Base-by-base conservation (phyloP, 192 early-diverging fungal genomes). In the Coemansia sp. region DNA sequence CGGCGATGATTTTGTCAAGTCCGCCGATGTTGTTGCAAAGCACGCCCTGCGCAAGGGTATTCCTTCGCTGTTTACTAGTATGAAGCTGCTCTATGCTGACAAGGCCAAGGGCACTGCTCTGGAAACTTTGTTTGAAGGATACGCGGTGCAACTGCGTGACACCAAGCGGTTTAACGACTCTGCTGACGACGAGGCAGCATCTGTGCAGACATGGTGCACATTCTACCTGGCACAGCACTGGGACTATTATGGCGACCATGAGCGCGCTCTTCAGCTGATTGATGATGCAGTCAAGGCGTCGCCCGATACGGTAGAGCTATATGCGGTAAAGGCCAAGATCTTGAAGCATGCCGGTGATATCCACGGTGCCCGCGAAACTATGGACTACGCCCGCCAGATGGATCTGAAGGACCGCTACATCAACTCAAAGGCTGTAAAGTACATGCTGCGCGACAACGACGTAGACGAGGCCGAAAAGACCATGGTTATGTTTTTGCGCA, bases 381-480 rank as follows among this genome's bases (percentile, higher is more conserved):
- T 97, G 88, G 89, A 96, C 62, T 83, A 89, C 63, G 93, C 84
- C 14, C 86, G 96, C 17, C 85, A 91, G 57, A 62, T 92, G 59
- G 96, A 98, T 73, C 72, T 95, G 53, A 90, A 93, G 71, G 96
- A 98, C 79, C 84, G 96, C 15, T 96, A 89, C 58, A 85, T 97
- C 80, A 98, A 96, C 78, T 84, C 92, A 14, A 96, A 95, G 69
- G 88, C 88, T 57, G 85, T 88, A 13, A 96, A 96, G 69, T 98
- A 98, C 73, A 90, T 93, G 89, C 78, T 96, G 30, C 85, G 91
- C 53, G 84, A 87, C 48, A 83, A 89, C 64, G 73, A 91, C 30
- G 67, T 91, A n/a, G 85, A 77, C 5, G 88, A 92, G 62, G 96
- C 96, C 2, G 90, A 95, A 51, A 86, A 88, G 67, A 91, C 87